Evolutionary conservation across 148 eudicot species (phyloP), one percentile per base, ranked within the genome.

Genomic region (Vaccinium macrocarpon): DNA sequence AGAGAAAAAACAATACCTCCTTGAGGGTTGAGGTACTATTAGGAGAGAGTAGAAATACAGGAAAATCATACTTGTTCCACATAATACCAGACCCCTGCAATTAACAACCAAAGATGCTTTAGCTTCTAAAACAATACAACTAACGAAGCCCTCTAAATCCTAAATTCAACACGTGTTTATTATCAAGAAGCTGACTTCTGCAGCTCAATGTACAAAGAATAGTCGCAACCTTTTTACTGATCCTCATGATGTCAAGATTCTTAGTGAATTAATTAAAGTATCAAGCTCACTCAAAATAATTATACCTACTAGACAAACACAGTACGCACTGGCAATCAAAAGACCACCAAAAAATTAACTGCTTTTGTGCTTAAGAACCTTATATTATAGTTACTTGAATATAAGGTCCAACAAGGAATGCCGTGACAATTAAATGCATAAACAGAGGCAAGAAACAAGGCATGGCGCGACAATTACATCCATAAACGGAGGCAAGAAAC

Each of bases 31-130:
- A 88, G 50, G 93, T 91, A 85, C 91, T 88, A 79, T 89, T 87
- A 57, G 90, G 81, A 14, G 94, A 90, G 73, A 97, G 91, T 82
- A 97, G 87, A 85, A 93, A 93, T 18, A 97, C 93, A 35, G 99
- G 98, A 84, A 95, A 97, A 88, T 92, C 84, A 84, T 93, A 93
- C n/a, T 88, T 79, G 38, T 90, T 88, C 93, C 95, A 90, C 95
- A 95, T 92, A 78, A 90, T 88, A 81, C 96, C 98, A 85, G 95
- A 95, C 82, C 99, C 99, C 99, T 97, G 91, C 88, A 90, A 85
- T 84, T 75, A 82, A 3, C 77, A 86, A 82, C 25, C 68, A 73
- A 70, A 19, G 62, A 71, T 32, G 42, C 6, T 82, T 84, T 23
- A 79, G 77, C 66, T 68, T 81, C 79, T 56, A 42, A 12, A 83